Evolutionary conservation across 2,329 filamentous ascomycete genomes (phyloP), one percentile per base, ranked within the genome.

Genomic region (Aspergillus sp.): DNA sequence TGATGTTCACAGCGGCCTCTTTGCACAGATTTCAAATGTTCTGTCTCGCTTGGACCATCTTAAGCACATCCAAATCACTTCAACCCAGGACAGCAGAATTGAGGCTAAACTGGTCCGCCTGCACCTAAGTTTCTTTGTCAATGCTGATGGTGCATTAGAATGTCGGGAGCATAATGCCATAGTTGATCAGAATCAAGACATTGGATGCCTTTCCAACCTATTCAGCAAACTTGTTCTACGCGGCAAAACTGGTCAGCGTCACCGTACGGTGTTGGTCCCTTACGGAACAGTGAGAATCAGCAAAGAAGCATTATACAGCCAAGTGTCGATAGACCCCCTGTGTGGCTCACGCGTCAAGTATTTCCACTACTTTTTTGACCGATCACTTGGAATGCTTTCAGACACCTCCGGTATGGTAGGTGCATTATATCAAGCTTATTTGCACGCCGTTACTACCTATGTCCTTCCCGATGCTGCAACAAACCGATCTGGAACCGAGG

Each of bases 101-200:
- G 64, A 76, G 1, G 67, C 80, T 1, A 68, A 76, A 2, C 58
- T 86, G 1, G 79, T 80, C 0, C 71, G 79, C 2, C 64, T 83
- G 2, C 73, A 76, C 2, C 68, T 85, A 2, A 72, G 72, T 0
- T 86, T 86, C 58, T 64, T 61, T 4, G 39, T 82, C 1, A 61
- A 63, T 1, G 7, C 3, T 1, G 22, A 57, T 8, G 54, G 57
- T 17, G n/a, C 36, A 2, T 52, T 68, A 7, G 60, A 66, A 49
- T 64, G 53, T 11, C 34, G 52, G 15, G 56, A 68, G 53, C 51
- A 62, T 20, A 55, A 59, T 47, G 56, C 53, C 11, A 58, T 39
- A 15, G 59, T 71, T 22, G 66, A 71, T 54, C 32, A 22, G 5
- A 51, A 67, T 24, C 66, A 71, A 49, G 55, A 64, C 15, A 53